These are phyloP conservation scores for Kwoniella botswanensis DNA, from an alignment of 768 basidiomycete species.

Conservation along the genomic window DNA sequence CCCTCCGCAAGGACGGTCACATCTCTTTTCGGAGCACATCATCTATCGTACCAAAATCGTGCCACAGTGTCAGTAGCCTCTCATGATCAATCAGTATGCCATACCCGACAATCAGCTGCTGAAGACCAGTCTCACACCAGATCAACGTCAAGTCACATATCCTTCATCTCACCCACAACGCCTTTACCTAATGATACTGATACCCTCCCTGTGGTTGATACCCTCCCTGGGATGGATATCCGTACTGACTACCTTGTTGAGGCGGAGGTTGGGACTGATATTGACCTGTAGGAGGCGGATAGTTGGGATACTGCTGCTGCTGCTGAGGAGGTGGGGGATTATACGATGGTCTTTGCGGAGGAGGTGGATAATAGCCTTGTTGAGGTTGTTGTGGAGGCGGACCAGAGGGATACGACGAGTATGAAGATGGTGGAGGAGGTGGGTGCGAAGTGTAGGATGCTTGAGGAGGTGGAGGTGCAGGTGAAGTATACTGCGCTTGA, in stretches of 20 bases:
- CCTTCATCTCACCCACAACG: too few relatives aligned
- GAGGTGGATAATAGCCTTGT: conserved; percentile 19
- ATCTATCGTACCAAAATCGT: too few relatives aligned
- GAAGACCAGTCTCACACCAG: background rate
- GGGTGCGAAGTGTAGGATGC: conserved; percentile 24
- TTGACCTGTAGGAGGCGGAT: conserved; percentile 29
- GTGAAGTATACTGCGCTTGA: conserved; percentile 11
- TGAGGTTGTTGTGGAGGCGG: conserved; percentile 8
- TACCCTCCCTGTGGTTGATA: conserved; percentile 31
- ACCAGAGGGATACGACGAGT: conserved; percentile 1
- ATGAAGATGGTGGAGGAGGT: conserved; percentile 14
- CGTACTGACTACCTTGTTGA: conserved; percentile 17
- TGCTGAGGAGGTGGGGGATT: conserved; percentile 27
- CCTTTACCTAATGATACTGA: conserved; percentile 20
- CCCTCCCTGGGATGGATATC: conserved; percentile 5
- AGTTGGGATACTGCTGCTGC: conserved; percentile 33
- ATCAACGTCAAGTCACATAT: background rate
- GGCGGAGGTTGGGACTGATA: conserved; percentile 24
- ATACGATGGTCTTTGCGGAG: conserved; percentile 23
- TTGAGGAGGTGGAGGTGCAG: conserved; percentile 15
- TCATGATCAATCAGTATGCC: too few relatives aligned
- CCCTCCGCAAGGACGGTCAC: too few relatives aligned
- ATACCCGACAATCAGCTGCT: background rate
- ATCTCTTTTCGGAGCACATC: too few relatives aligned
- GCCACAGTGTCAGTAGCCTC: too few relatives aligned